Conservation (phyloP, 768 basidiomycete species). For the Rhizopogon vinicolor region DNA sequence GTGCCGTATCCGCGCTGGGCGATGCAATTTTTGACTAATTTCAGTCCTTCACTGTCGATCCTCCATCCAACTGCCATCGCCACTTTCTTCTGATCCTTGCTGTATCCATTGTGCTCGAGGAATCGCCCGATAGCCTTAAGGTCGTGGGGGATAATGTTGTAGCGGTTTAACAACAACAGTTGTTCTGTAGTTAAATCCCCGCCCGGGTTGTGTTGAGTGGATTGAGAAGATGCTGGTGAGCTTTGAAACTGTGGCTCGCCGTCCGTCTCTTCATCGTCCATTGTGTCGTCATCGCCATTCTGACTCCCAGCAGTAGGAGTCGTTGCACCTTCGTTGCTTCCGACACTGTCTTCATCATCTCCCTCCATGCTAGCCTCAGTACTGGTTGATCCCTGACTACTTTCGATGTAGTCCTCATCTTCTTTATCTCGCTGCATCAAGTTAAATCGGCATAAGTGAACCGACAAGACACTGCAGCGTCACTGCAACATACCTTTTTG, state of each 20-base stretch:
- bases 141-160: background rate
- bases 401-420: conserved; percentile 5
- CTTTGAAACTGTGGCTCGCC: too few relatives aligned
- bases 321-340: background rate
- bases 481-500: background rate
- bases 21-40: background rate
- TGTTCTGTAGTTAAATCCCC: too few relatives aligned
- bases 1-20: too few relatives aligned
- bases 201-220: too few relatives aligned
- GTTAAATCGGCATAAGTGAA: background rate
- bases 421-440: conserved; percentile 6
- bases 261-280: background rate
- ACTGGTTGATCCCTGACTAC: background rate
- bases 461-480: background rate
- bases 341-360: background rate
- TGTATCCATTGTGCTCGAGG: background rate
- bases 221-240: too few relatives aligned
- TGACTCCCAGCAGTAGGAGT: background rate
- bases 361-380: background rate
- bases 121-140: background rate
- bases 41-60: too few relatives aligned
- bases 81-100: background rate
- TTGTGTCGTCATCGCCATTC: background rate
- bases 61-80: background rate
- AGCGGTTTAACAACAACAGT: too few relatives aligned